phyloP scores from a whole-genome alignment of 2,329 filamentous ascomycete species.

The Trichophaea hybrida region DNA sequence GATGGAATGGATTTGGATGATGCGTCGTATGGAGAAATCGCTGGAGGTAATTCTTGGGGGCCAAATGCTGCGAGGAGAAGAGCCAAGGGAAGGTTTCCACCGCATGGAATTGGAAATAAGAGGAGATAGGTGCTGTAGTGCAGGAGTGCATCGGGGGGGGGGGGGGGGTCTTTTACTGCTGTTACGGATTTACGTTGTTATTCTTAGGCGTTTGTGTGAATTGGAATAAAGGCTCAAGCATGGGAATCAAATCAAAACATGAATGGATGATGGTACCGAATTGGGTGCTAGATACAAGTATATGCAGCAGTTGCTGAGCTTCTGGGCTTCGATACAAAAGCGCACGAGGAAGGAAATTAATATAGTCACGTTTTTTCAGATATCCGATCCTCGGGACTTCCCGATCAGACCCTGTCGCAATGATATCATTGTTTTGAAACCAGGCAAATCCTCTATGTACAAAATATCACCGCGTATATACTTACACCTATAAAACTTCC shows the following conservation, averaged over 20 bases:
- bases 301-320: too few species aligned
- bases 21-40: conserved; percentile 4
- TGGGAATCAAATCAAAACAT: neutral
- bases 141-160: neutral
- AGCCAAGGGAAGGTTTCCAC: conserved; percentile 20
- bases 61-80: conserved; percentile 25
- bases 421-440: too few species aligned
- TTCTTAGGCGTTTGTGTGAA: neutral
- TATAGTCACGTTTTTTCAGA: too few species aligned
- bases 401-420: too few species aligned
- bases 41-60: conserved; percentile 17
- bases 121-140: neutral
- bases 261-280: neutral
- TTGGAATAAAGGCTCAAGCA: neutral
- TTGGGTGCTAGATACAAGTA: neutral
- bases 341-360: too few species aligned
- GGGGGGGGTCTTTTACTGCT: neutral
- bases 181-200: neutral
- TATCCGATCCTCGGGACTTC: too few species aligned
- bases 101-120: conserved; percentile 7
- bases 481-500: too few species aligned
- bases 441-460: too few species aligned
- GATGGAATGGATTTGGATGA: conserved; percentile 27
- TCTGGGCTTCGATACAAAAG: too few species aligned
- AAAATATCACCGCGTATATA: too few species aligned